Evolutionary conservation across 2,329 filamentous ascomycete species (phyloP).

Genomic region (Trichoderma koningiopsis): DNA sequence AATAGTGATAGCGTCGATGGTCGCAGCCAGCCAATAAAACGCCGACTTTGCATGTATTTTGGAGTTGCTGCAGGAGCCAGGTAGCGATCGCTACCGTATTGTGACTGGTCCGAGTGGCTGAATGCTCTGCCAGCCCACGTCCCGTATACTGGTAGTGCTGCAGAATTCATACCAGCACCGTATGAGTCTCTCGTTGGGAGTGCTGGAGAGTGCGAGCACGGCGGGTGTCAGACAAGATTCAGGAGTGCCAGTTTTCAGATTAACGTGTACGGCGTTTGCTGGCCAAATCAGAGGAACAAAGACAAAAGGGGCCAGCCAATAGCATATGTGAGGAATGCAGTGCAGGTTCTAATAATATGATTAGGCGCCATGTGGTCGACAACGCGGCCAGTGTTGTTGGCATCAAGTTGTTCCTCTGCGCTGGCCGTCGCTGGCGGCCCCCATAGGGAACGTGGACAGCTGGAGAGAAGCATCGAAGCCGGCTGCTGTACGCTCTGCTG

Average conservation of each 20-base stretch:
- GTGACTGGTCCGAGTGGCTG: conserved; percentile 29
- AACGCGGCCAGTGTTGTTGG: conserved; percentile 21
- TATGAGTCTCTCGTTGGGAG: conserved; percentile 5
- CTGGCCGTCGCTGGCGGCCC: conserved; percentile 4
- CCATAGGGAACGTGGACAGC: not conserved
- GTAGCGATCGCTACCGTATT: conserved; percentile 32
- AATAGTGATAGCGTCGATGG: conserved; percentile 29
- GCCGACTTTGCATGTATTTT: not conserved
- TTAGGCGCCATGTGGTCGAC: conserved; percentile 26
- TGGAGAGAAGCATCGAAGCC: not conserved
- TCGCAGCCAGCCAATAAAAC: conserved; percentile 30
- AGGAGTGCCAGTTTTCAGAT: conserved; percentile 22
- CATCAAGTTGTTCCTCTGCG: conserved; percentile 19
- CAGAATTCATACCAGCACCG: conserved; percentile 15
- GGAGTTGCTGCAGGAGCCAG: conserved; percentile 32
- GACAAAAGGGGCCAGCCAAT: conserved; percentile 2
- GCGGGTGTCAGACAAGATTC: conserved; percentile 22
- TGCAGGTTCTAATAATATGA: conserved; percentile 26
- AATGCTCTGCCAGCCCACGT: conserved; percentile 25
- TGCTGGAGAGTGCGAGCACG: not conserved
- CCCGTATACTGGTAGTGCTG: conserved; percentile 19
- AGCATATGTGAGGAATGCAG: conserved; percentile 15
- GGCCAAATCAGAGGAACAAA: conserved; percentile 9
- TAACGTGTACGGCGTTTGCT: conserved; percentile 4
- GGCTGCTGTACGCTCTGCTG: not conserved